Percentiles rank a stretch among this genome's conserved stretches.
phyloP scores from a whole-genome alignment of 1,284 basidiomycete genomes.

The Butyriboletus appendiculatus region DNA sequence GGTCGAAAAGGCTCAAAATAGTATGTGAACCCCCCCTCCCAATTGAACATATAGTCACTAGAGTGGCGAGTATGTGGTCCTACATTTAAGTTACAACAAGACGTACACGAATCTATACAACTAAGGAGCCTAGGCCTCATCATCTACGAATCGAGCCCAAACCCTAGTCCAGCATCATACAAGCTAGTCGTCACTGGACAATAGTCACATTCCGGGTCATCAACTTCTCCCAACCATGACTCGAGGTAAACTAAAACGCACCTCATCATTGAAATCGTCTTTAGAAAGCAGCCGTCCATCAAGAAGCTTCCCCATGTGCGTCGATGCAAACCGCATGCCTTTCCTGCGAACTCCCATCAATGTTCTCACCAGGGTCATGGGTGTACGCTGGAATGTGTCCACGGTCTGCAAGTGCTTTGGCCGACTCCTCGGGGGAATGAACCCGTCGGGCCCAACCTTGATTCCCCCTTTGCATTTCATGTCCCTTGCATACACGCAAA shows the following conservation, averaged over 20 bases:
- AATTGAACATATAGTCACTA: too few species aligned
- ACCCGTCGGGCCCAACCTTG: slow-evolving; percentile 37
- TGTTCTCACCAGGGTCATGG: slow-evolving; percentile 28
- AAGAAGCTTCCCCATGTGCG: slow-evolving; percentile 47
- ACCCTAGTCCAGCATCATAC: neutral
- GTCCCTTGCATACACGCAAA: slow-evolving; percentile 37
- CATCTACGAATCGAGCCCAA: neutral
- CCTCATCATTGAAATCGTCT: slow-evolving; percentile 28
- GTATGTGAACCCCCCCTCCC: slow-evolving; percentile 5
- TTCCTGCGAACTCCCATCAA: slow-evolving; percentile 43
- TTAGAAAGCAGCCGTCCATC: slow-evolving; percentile 31
- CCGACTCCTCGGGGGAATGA: slow-evolving; percentile 32
- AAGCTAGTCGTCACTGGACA: neutral
- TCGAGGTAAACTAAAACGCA: neutral
- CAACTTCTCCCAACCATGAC: neutral
- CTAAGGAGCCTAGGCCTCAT: neutral
- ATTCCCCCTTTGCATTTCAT: slow-evolving; percentile 8
- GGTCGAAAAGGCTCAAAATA: slow-evolving; percentile 2
- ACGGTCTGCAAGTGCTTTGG: slow-evolving; percentile 4
- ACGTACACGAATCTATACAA: neutral
- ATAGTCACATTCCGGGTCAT: neutral
- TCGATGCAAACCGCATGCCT: slow-evolving; percentile 38
- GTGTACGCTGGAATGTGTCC: slow-evolving; percentile 34
- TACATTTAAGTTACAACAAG: neutral
- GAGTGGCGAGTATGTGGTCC: too few species aligned